phyloP scores from a whole-genome alignment of 2,329 filamentous ascomycete genomes.

The Acrocalymma vagum region DNA sequence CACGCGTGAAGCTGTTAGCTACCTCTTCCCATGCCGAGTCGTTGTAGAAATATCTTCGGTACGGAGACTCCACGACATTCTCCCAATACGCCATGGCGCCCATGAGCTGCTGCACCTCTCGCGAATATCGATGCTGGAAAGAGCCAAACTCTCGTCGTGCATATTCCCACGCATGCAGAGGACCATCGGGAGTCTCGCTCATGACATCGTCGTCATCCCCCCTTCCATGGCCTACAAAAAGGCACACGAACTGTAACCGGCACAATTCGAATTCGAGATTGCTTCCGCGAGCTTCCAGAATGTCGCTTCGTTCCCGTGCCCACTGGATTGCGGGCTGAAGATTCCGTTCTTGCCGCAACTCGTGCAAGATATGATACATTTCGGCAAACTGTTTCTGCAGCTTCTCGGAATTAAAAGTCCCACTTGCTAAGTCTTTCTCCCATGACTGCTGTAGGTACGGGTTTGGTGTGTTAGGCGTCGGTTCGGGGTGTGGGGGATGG shows the following conservation, averaged over 20 bases:
- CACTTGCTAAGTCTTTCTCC: slow-evolving; percentile 59
- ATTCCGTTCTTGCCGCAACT: slow-evolving; percentile 75
- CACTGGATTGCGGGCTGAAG: slow-evolving; percentile 86
- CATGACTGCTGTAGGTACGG: slow-evolving; percentile 43
- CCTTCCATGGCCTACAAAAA: slow-evolving; percentile 63
- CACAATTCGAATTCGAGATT: slow-evolving; percentile 96
- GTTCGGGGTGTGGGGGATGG: slow-evolving; percentile 52
- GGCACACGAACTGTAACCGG: slow-evolving; percentile 87
- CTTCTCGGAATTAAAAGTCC: slow-evolving; percentile 68
- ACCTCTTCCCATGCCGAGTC: slow-evolving; percentile 82
- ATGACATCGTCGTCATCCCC: slow-evolving; percentile 66
- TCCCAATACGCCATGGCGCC: slow-evolving; percentile 81
- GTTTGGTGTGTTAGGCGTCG: slow-evolving; percentile 44
- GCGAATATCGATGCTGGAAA: slow-evolving; percentile 78
- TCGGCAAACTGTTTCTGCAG: slow-evolving; percentile 83
- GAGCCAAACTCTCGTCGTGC: slow-evolving; percentile 76
- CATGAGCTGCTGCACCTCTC: slow-evolving; percentile 82
- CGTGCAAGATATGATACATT: slow-evolving; percentile 89
- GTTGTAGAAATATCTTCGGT: slow-evolving; percentile 79
- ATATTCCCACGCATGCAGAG: slow-evolving; percentile 75
- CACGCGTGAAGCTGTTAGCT: slow-evolving; percentile 84
- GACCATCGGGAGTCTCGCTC: slow-evolving; percentile 52
- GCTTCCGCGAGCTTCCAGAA: slow-evolving; percentile 82
- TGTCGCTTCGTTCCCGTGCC: slow-evolving; percentile 75
- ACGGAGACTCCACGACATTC: slow-evolving; percentile 80